A percentile compares a stretch with the other conserved stretches of the same genome.
These are phyloP conservation scores for Lentinula boryana DNA, from an alignment of 768 basidiomycete species.

Conservation along the genomic window DNA sequence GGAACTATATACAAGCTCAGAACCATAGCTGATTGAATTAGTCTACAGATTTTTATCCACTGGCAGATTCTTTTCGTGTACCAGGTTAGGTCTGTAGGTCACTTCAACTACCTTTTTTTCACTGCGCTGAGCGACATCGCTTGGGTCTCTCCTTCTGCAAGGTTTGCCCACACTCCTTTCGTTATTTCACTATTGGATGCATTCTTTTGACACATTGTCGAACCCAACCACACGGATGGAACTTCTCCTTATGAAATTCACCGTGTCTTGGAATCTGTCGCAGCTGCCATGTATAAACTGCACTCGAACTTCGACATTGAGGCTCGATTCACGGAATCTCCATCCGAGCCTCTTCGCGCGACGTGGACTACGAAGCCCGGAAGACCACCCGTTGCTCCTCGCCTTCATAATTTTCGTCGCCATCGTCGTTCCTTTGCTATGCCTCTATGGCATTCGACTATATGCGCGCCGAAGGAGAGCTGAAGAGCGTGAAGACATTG, in stretches of 20 bases:
- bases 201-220: background rate
- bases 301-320: background rate
- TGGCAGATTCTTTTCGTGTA: background rate
- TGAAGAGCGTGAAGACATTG: background rate
- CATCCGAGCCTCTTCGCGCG: background rate
- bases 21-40: background rate
- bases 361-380: background rate
- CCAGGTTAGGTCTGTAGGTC: background rate
- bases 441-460: background rate
- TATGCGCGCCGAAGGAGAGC: background rate
- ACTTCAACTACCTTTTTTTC: background rate
- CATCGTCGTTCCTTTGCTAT: background rate
- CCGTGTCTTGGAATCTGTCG: background rate
- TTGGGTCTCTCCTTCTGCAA: background rate
- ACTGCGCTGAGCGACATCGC: background rate
- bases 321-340: background rate
- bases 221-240: background rate
- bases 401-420: background rate
- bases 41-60: background rate
- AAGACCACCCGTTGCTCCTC: background rate
- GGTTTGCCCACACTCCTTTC: background rate
- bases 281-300: background rate
- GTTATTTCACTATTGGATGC: background rate
- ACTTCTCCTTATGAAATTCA: background rate
- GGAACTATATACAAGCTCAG: background rate